Evolutionary conservation across 106 monocot species (phyloP), one percentile per base, ranked within the genome.

Genomic region (Dendrobium officinale): DNA sequence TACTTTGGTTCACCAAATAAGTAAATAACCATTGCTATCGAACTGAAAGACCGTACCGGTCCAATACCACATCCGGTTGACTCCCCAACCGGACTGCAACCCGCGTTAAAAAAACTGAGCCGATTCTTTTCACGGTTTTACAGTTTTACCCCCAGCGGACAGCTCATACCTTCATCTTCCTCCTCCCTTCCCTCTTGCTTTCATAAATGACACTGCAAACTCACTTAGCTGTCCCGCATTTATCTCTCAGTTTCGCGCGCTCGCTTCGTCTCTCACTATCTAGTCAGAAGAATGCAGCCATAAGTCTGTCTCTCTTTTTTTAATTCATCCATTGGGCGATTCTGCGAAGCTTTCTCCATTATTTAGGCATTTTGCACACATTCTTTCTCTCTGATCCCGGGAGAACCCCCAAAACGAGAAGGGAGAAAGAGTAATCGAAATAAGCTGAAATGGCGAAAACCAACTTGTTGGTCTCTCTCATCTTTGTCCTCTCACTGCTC

Each of bases 401-500:
- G 51, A 51, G 51, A 48, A 48, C 51, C 13, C 13, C 3, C 16
- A 51, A 51, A 51, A 13, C 51, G 51, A 51, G 33, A 6, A 70
- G 4, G 16, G 29, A 37, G 70, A 40, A 13, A 4, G 33, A 33
- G 37, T 0, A 37, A 45, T 11, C 8, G 26, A 31, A 74, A 6
- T 1, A 10, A 19, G 16, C 9, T 42, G n/a, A 4, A 67, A 77
- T 77, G 82, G 49, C 2, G 77, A 80, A n/a, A 45, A 27, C 19
- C 44, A 61, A 15, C 20, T 0, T 78, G 37, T 55, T 67, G 9
- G 59, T 55, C 6, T 81, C 54, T 58, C 7, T 80, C 75, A 11
- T 82, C 77, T 47, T 51, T 73, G 6, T 72, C 49, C 20, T 73
- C 17, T n/a, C 77, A 10, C 4, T 82, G 11, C 56, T 84, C 73